Evolutionary conservation across 257 asterid genomes (phyloP).

Genomic region (Prunella vulgaris): DNA sequence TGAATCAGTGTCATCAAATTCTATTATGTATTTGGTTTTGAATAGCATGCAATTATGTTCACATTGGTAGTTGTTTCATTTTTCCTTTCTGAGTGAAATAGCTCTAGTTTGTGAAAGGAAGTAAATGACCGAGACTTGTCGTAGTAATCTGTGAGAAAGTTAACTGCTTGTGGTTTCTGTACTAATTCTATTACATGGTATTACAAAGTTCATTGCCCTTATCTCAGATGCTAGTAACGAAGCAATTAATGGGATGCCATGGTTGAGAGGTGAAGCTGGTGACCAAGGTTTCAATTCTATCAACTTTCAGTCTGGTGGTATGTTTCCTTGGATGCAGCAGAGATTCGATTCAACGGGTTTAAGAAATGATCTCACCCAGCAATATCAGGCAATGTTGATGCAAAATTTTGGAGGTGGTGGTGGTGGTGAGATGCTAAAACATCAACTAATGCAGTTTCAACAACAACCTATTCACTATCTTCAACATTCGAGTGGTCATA

Average conservation of each 20-base stretch:
- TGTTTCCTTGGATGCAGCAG: conserved; percentile 90
- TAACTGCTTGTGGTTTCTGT: background rate
- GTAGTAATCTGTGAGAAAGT: background rate
- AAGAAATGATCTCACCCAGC: conserved; percentile 70
- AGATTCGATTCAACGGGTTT: conserved; percentile 58
- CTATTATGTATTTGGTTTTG: background rate
- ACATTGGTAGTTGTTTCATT: background rate
- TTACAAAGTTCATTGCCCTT: conserved; percentile 3
- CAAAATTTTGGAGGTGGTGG: conserved; percentile 46
- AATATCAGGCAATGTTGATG: conserved; percentile 75
- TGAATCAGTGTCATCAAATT: background rate
- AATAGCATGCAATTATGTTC: background rate
- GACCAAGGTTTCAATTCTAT: conserved; percentile 67
- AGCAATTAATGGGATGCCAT: conserved; percentile 66
- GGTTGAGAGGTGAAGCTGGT: conserved; percentile 78
- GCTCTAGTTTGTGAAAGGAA: background rate
- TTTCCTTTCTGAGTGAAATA: background rate
- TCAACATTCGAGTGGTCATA: conserved; percentile 54
- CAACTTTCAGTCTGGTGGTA: conserved; percentile 64
- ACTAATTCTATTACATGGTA: background rate
- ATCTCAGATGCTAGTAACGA: conserved; percentile 62
- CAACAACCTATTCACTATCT: conserved; percentile 70
- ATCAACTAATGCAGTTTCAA: conserved; percentile 71
- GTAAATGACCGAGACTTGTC: background rate
- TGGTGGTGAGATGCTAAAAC: conserved; percentile 56